phyloP scores from a whole-genome alignment of 2,329 filamentous ascomycete species.

The Xylariaceae sp. region DNA sequence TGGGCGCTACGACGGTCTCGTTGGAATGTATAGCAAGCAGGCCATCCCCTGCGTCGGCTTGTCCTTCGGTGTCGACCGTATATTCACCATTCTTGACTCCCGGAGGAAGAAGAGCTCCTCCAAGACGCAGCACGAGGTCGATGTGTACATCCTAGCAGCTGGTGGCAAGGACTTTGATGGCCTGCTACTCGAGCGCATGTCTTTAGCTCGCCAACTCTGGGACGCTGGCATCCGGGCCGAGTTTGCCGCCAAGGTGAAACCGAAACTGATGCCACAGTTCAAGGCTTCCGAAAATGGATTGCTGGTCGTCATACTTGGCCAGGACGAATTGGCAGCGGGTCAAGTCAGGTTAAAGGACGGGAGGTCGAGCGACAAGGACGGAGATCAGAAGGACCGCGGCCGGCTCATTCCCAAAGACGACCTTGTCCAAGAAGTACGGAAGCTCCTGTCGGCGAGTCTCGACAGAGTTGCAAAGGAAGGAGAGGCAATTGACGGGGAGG shows the following conservation, averaged over 20 bases:
- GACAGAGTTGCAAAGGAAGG: background rate
- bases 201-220: conserved; percentile 58
- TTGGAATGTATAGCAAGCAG: conserved; percentile 68
- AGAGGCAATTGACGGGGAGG: too few species aligned
- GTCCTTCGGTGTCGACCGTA: conserved; percentile 71
- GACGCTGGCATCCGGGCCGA: conserved; percentile 61
- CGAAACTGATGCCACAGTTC: conserved; percentile 40
- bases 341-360: background rate
- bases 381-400: conserved; percentile 1
- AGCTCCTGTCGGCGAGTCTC: background rate
- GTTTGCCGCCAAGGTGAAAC: conserved; percentile 64
- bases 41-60: conserved; percentile 72
- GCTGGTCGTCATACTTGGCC: background rate
- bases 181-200: conserved; percentile 61
- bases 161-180: conserved; percentile 66
- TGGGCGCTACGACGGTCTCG: conserved; percentile 69
- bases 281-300: background rate
- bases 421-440: background rate
- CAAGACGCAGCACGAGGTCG: conserved; percentile 50
- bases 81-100: conserved; percentile 70
- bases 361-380: conserved; percentile 3
- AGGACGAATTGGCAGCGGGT: background rate
- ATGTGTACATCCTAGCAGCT: conserved; percentile 72
- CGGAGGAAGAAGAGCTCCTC: conserved; percentile 37
- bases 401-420: background rate